A percentile compares a stretch with the other conserved stretches of the same genome.
Evolutionary conservation across 2,329 filamentous ascomycete genomes (phyloP).

Genomic region (Aspergillus ruber): DNA sequence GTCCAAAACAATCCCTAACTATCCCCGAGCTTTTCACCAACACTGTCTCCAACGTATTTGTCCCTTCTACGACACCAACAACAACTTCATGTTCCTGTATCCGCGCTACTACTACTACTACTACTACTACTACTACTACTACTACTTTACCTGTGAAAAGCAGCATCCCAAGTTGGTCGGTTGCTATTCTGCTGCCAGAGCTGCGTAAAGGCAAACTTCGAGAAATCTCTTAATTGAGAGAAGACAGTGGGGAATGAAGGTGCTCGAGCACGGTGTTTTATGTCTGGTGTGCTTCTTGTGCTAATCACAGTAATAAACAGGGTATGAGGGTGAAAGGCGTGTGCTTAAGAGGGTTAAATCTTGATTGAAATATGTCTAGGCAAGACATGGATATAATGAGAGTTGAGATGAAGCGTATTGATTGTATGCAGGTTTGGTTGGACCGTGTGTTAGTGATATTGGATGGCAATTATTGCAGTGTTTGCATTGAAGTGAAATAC

Average conservation of each 20-base stretch:
- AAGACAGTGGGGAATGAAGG: conserved; percentile 33
- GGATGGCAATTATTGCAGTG: not conserved
- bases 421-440: not conserved
- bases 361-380: not conserved
- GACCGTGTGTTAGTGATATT: not conserved
- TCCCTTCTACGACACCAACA: conserved; percentile 1
- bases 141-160: conserved; percentile 49
- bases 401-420: not conserved
- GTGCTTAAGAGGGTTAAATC: not conserved
- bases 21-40: conserved; percentile 50
- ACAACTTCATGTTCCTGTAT: conserved; percentile 40
- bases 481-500: too few species aligned
- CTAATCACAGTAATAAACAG: not conserved
- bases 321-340: not conserved
- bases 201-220: conserved; percentile 52
- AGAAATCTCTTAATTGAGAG: conserved; percentile 53
- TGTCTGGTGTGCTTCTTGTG: not conserved
- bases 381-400: not conserved
- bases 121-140: too few species aligned
- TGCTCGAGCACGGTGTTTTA: not conserved
- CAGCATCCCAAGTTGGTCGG: conserved; percentile 39
- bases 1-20: conserved; percentile 36
- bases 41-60: conserved; percentile 38
- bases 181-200: conserved; percentile 48
- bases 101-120: conserved; percentile 52